These are phyloP conservation scores for Termitomyces sp. DNA, from an alignment of 768 basidiomycete genomes.

Conservation along the genomic window DNA sequence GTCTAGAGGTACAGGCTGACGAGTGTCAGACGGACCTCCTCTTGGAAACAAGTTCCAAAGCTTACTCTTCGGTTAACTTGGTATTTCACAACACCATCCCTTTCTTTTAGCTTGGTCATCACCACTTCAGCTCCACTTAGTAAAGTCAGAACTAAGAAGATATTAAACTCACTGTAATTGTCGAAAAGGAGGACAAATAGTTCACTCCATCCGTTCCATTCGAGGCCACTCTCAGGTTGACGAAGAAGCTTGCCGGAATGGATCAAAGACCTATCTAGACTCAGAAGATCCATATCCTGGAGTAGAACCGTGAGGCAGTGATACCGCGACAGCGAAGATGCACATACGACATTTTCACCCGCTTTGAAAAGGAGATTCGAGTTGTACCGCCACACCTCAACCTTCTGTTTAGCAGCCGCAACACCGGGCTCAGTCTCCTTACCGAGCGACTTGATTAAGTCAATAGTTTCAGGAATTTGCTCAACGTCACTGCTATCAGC, in stretches of 20 bases:
- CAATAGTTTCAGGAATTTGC: constrained; percentile 79
- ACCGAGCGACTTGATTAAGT: constrained; percentile 80
- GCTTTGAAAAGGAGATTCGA: constrained; percentile 74
- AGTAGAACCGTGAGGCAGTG: background rate
- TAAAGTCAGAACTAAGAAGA: background rate
- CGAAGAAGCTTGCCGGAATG: constrained; percentile 79
- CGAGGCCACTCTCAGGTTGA: constrained; percentile 84
- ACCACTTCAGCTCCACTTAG: constrained; percentile 54
- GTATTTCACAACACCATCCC: constrained; percentile 69
- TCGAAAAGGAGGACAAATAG: constrained; percentile 90
- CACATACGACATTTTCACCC: constrained; percentile 59
- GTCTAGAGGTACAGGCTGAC: constrained; percentile 88
- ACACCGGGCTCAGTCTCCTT: constrained; percentile 89
- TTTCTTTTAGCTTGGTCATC: constrained; percentile 81
- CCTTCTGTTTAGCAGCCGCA: constrained; percentile 78
- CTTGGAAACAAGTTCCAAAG: constrained; percentile 3
- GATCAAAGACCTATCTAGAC: constrained; percentile 78
- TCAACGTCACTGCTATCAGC: constrained; percentile 75
- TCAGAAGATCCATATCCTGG: constrained; percentile 84
- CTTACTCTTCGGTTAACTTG: constrained; percentile 75
- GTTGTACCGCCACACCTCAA: constrained; percentile 85
- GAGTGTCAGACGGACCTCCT: constrained; percentile 2
- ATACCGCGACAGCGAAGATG: background rate
- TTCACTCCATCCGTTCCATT: constrained; percentile 89
- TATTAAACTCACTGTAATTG: constrained; percentile 67